Base-by-base conservation (phyloP, 805 yeast species). In the Spathaspora arborariae region DNA sequence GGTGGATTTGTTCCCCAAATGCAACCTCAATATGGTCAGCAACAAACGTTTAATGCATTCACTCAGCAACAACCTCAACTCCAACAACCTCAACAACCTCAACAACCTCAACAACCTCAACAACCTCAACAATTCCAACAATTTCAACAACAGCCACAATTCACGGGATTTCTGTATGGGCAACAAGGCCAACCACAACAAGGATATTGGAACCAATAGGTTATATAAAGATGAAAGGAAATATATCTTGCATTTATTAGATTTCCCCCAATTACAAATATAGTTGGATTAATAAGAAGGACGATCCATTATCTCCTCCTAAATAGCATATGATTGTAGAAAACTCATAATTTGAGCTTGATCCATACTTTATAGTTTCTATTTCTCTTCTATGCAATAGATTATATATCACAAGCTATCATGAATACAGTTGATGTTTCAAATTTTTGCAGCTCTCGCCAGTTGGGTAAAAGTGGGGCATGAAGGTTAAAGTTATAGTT, bases 1-100 rank as follows among this genome's bases (percentile, higher is more conserved):
- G 26, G 45, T 16, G 50, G 46, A 21, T 45, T 42, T 30, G 51
- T 39, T 20, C 54, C 45, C 27, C 54, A 46, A 22, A 51, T 37
- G 7, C 56, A 50, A 24, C 52, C 43, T 15, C 44, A 30, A 11
- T 43, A 44, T 18, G 27, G 35, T 16, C 35, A 30, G 18, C 35
- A 30, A 30, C 35, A 30, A 7, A 13, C 13, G 10, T 24, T 10
- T 13, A 6, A 6, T 30, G 16, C 18, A 30, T 30, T 30, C n/a
- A 15, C 16, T 13, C 35, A 30, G 18, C 36, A 21, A 8, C 42
- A 37, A n/a, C 45, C 37, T 24, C 47, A 41, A 44, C 16, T 20
- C 10, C 30, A 11, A 13, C 27, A 34, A 19, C 50, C 42, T 20
- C 41, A 36, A n/a, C 54, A 44, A 33, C 50, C 40, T 20, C 49